Evolutionary conservation across 2,329 filamentous ascomycete species (phyloP).

Genomic region (Emmonsiellopsis sp.): DNA sequence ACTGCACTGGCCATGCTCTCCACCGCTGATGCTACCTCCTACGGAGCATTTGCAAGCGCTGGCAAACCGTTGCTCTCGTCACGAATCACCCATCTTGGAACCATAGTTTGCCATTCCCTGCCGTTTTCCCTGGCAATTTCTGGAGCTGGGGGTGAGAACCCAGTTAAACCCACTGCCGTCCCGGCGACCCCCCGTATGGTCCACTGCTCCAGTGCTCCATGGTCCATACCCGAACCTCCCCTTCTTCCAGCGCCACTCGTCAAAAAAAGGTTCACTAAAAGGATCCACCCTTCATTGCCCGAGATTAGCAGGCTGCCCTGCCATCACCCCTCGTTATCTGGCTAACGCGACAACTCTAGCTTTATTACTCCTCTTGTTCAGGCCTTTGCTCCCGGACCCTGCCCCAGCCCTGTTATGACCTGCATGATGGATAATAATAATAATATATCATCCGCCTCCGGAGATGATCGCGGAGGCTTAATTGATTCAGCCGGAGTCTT

Average conservation of each 20-base stretch:
- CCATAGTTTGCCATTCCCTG: conserved; percentile 1
- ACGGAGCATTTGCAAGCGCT: conserved; percentile 3
- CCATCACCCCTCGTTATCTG: background rate
- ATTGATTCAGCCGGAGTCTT: conserved; percentile 1
- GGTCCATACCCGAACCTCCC: background rate
- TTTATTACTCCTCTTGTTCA: conserved; percentile 1
- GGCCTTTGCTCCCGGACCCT: background rate
- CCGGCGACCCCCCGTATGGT: background rate
- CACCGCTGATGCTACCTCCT: conserved; percentile 5
- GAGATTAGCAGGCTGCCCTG: conserved; percentile 1
- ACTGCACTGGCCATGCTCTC: conserved; percentile 2
- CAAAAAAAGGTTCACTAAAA: conserved; percentile 1
- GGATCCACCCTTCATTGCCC: conserved; percentile 3
- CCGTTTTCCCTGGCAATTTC: background rate
- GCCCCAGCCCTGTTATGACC: conserved; percentile 4
- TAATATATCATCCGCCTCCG: conserved; percentile 2
- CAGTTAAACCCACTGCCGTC: no score
- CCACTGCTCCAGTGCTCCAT: background rate
- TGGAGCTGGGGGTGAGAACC: background rate
- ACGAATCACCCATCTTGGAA: background rate
- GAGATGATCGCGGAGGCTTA: conserved; percentile 5
- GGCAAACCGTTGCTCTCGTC: background rate
- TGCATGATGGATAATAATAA: conserved; percentile 6
- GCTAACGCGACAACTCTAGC: background rate
- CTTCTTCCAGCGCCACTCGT: background rate